A percentile compares a stretch with the other conserved stretches of the same genome.
Evolutionary conservation across 176 grass and related monocot genomes (phyloP).

Genomic region (Oryza glaberrima): DNA sequence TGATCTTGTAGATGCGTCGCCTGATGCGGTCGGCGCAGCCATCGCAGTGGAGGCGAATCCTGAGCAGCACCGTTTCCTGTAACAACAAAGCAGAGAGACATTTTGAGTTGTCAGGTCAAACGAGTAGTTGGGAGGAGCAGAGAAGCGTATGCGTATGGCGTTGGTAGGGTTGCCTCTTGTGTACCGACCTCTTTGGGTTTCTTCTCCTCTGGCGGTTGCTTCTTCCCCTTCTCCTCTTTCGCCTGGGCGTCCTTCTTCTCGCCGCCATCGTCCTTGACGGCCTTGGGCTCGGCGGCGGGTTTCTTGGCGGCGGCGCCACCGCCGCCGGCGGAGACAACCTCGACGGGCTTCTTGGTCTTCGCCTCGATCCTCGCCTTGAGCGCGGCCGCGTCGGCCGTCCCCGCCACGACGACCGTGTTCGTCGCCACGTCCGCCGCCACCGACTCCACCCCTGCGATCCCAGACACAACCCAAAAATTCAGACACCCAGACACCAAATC

Average conservation of each 20-base stretch:
- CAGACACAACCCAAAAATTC: not conserved
- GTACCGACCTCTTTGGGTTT: conserved; percentile 60
- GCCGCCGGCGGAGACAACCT: conserved; percentile 57
- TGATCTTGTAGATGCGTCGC: conserved; percentile 71
- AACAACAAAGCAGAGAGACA: conserved; percentile 2
- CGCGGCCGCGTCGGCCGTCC: conserved; percentile 55
- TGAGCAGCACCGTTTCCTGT: conserved; percentile 68
- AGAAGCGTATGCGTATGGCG: conserved; percentile 21
- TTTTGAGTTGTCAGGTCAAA: conserved; percentile 41
- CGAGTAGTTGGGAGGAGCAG: conserved; percentile 28
- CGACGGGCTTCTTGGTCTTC: conserved; percentile 57
- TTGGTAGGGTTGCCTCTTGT: conserved; percentile 12
- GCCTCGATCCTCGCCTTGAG: conserved; percentile 65
- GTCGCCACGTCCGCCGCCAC: conserved; percentile 35
- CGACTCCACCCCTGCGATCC: conserved; percentile 53
- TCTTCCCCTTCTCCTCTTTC: conserved; percentile 51
- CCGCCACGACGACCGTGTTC: conserved; percentile 54
- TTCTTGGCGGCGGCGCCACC: conserved; percentile 30
- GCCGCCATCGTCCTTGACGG: conserved; percentile 23
- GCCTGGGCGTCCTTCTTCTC: conserved; percentile 41
- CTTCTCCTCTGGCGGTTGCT: conserved; percentile 58
- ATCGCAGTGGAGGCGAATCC: conserved; percentile 90
- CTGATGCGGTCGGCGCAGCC: conserved; percentile 79
- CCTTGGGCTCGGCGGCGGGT: conserved; percentile 26
- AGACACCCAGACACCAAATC: not conserved